Evolutionary conservation across 2,329 filamentous ascomycete species (phyloP).

Genomic region (Trichoderma arundinaceum): DNA sequence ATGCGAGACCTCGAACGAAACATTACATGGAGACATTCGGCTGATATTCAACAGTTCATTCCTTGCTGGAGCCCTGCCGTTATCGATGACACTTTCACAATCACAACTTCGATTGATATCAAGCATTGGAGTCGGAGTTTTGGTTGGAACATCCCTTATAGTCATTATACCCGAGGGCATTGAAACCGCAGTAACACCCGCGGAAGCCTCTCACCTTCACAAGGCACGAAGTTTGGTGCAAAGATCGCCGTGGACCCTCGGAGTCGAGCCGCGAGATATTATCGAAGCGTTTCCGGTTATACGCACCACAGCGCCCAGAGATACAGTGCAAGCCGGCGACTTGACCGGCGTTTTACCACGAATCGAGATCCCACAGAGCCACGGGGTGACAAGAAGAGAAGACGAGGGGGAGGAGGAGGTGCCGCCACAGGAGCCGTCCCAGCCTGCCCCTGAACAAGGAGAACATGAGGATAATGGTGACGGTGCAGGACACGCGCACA

Average conservation of each 20-base stretch:
- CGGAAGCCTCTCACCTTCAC: slow-evolving; percentile 48
- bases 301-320: slow-evolving; percentile 19
- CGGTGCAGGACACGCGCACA: slow-evolving; percentile 36
- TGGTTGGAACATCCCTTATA: slow-evolving; percentile 93
- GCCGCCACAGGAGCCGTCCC: slow-evolving; percentile 26
- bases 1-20: slow-evolving; percentile 41
- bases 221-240: slow-evolving; percentile 43
- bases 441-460: slow-evolving; percentile 25
- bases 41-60: slow-evolving; percentile 72
- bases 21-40: not conserved
- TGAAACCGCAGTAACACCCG: slow-evolving; percentile 77
- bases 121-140: slow-evolving; percentile 88
- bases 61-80: slow-evolving; percentile 85
- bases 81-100: slow-evolving; percentile 85
- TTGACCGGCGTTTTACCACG: slow-evolving; percentile 7
- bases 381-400: not conserved
- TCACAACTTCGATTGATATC: slow-evolving; percentile 89
- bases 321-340: not conserved
- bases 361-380: slow-evolving; percentile 18
- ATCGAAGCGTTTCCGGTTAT: slow-evolving; percentile 36
- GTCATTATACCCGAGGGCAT: slow-evolving; percentile 98
- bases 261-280: slow-evolving; percentile 38
- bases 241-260: slow-evolving; percentile 43
- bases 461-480: slow-evolving; percentile 44
- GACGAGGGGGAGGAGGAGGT: slow-evolving; percentile 32